These are phyloP conservation scores for Priceomyces castillae DNA, from an alignment of 805 yeast genomes.

Conservation along the genomic window DNA sequence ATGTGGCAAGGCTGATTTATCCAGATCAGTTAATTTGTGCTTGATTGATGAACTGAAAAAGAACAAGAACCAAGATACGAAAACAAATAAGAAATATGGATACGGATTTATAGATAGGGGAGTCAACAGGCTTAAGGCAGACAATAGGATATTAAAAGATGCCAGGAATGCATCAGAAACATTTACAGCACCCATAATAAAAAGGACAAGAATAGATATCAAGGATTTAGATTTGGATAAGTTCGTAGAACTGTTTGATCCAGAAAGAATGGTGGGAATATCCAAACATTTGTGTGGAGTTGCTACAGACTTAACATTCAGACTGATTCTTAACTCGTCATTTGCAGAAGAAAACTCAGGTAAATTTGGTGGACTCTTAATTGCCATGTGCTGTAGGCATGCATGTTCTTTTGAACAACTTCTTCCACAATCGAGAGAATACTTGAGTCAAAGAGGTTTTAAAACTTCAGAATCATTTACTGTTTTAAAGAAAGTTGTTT, in stretches of 20 bases:
- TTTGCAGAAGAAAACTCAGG: slow-evolving; percentile 12
- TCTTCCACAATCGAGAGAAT: slow-evolving; percentile 45
- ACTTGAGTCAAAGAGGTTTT: slow-evolving; percentile 34
- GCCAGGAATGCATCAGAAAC: slow-evolving; percentile 20
- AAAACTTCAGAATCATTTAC: slow-evolving; percentile 37
- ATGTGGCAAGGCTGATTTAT: slow-evolving; percentile 84
- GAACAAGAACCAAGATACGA: background rate
- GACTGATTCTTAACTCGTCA: slow-evolving; percentile 50
- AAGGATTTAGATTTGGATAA: slow-evolving; percentile 63
- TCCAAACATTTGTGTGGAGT: slow-evolving; percentile 93
- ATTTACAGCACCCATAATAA: slow-evolving; percentile 29
- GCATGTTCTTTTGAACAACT: slow-evolving; percentile 64
- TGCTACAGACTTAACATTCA: slow-evolving; percentile 83
- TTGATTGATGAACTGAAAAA: slow-evolving; percentile 20
- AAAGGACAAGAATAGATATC: slow-evolving; percentile 70
- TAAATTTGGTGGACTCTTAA: slow-evolving; percentile 55
- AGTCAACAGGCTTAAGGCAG: slow-evolving; percentile 75
- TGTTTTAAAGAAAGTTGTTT: slow-evolving; percentile 59
- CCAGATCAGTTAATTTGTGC: slow-evolving; percentile 55
- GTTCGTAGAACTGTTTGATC: slow-evolving; percentile 30
- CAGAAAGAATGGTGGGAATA: slow-evolving; percentile 49
- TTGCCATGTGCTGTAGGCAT: slow-evolving; percentile 94
- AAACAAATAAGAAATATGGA: slow-evolving; percentile 21
- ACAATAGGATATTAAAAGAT: slow-evolving; percentile 62
- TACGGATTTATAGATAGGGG: slow-evolving; percentile 75